Base-by-base conservation (phyloP, 2,329 filamentous ascomycete species). In the Dothidotthia symphoricarpi region DNA sequence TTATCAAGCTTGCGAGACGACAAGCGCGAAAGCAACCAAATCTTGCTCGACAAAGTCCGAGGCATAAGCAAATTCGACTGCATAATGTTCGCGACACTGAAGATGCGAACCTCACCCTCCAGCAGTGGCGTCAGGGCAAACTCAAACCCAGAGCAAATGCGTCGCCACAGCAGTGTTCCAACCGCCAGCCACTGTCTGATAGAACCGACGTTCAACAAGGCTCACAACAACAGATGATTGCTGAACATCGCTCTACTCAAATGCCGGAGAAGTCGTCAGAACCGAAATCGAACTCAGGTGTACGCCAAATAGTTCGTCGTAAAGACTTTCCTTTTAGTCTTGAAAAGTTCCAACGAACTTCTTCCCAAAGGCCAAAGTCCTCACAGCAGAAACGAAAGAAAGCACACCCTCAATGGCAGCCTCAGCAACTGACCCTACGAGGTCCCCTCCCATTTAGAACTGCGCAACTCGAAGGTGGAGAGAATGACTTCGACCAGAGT, bases 1-100 rank as follows among this genome's bases (percentile, higher is more conserved):
- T 82, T 36, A 63, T 83, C 5, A 71, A 71, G 35, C 56, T 83
- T 40, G 80, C 80, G 24, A 69, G 71, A 17, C 73, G 80, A 43
- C 68, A 71, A 49, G 75, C 71, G 32, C 72, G 74, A 7, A 69
- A 65, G 27, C 67, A 69, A 31, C 57, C 63, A 16, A 71, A 78
- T 50, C 54, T 64, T 51, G 77, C 73, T 24, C 71, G 77, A 37
- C 71, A 75, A 48, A 76, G 72, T 28, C 77, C 75, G 12, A 68
- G 64, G 15, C 62, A 65, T 33, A 81, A 81, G 49, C 65, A 74
- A 25, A 67, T 82, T 33, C 68, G 70, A 34, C 59, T 82, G 16
- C 72, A 71, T 12, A 79, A 73, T 16, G 64, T 60, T 22, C 50
- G 65, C 7, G 80, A 83, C 43, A 81, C 77, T 1, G 64, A 70